phyloP scores from a whole-genome alignment of 352 stramenopile genomes.

The Hyaloperonospora arabidopsidis region DNA sequence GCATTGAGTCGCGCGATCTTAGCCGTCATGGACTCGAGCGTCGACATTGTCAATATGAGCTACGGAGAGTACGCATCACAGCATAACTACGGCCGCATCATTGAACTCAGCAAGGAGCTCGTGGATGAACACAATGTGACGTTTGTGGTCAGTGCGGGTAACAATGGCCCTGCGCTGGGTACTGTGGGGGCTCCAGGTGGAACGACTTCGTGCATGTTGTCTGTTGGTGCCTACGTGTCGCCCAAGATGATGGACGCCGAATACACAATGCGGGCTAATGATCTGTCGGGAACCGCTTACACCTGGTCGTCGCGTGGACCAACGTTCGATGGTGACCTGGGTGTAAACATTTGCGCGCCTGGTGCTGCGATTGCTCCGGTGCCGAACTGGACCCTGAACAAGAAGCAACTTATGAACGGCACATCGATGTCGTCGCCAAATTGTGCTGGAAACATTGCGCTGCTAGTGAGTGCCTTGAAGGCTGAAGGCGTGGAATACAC shows the following conservation, averaged over 20 bases:
- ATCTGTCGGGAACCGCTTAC: conserved; percentile 68
- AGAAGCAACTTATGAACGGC: conserved; percentile 95
- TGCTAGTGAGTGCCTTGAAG: conserved; percentile 90
- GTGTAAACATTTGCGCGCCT: conserved; percentile 89
- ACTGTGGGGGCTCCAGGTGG: conserved; percentile 90
- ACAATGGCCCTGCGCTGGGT: conserved; percentile 92
- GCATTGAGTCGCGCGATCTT: conserved; percentile 87
- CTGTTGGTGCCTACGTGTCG: conserved; percentile 92
- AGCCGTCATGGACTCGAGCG: conserved; percentile 79
- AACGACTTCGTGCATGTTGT: conserved; percentile 83
- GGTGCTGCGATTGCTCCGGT: conserved; percentile 92
- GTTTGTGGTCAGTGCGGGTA: conserved; percentile 91
- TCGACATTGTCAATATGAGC: conserved; percentile 95
- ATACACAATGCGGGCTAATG: conserved; percentile 83
- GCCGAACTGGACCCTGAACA: conserved; percentile 93
- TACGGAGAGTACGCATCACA: conserved; percentile 91
- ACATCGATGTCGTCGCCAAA: conserved; percentile 96
- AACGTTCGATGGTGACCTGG: conserved; percentile 86
- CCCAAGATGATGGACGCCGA: conserved; percentile 89
- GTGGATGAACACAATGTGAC: conserved; percentile 89
- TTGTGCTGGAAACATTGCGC: conserved; percentile 87
- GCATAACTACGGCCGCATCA: conserved; percentile 84
- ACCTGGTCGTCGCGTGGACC: conserved; percentile 90
- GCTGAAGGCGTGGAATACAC: conserved; percentile 69
- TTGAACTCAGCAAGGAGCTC: conserved; percentile 85